Base-by-base conservation (phyloP, 495 filamentous ascomycete species). In the Penicillium paxilli region DNA sequence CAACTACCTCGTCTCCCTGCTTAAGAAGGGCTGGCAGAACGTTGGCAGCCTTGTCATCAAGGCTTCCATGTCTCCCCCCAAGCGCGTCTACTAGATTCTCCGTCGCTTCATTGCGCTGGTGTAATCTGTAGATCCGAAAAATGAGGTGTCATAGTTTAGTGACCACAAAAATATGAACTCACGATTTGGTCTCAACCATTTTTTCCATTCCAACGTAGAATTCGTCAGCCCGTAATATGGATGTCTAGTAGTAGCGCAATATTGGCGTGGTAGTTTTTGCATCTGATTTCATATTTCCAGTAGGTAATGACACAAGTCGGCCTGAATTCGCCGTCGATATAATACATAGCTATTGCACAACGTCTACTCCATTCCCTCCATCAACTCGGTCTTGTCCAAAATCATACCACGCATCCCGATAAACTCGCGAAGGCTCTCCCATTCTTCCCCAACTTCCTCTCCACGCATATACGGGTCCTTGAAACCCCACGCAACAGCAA, bases 1-100 rank as follows among this genome's bases (percentile, higher is more conserved):
- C 87, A 98, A 98, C 85, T 98, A 98, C 84, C 83, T 98, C 44
- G 93, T 98, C 68, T 96, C 90, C 63, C 82, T 98, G 65, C 81
- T 98, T 73, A 98, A 98, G 92, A 98, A 98, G 86, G 94, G 95
- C 68, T 98, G 94, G 94, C 94, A 98, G 86, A 98, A 98, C 82
- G 95, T 98, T 72, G 94, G 94, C 64, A 91, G 87, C 80, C 84
- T 98, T 83, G 96, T 94, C 64, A 91, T 98, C 83, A 98, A 98
- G 88, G 94, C 95, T 76, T 88, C 90, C 76, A 98, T 98, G 95
- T 93, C 88, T 71, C 93, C 93, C 55, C 95, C 94, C 52, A 92
- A 91, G 83, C 90, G 94, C 67, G 73, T 97, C 57, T 98, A 97
- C 84, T 97, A 96, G 77, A 75, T 69, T 58, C 63, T 70, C 52